These are phyloP conservation scores for Chamaenerion angustifolium DNA, from an alignment of 345 rosid species.

Conservation along the genomic window DNA sequence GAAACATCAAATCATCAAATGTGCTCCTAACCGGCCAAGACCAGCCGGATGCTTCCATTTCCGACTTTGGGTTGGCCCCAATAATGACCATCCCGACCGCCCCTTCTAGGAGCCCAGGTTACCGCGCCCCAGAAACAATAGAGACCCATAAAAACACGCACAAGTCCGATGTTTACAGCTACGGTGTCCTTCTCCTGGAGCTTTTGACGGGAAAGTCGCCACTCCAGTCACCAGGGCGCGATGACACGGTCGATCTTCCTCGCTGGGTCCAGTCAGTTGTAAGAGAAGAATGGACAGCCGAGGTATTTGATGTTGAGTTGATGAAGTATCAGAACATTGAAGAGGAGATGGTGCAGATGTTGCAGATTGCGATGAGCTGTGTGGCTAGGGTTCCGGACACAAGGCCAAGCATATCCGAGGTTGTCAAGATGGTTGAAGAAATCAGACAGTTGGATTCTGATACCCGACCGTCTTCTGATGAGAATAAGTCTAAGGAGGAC, in stretches of 20 bases:
- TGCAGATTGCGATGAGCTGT: constrained; percentile 83
- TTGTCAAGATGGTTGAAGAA: constrained; percentile 68
- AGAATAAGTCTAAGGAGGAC: no score
- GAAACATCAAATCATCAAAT: constrained; percentile 72
- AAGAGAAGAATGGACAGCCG: constrained; percentile 87
- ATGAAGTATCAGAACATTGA: constrained; percentile 47
- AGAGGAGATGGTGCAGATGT: constrained; percentile 93
- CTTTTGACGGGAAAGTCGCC: constrained; percentile 81
- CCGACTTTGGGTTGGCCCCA: constrained; percentile 63
- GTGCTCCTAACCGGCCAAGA: constrained; percentile 42
- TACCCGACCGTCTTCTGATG: constrained; percentile 30
- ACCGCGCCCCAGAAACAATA: constrained; percentile 70
- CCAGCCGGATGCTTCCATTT: constrained; percentile 29
- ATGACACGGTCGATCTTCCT: constrained; percentile 63
- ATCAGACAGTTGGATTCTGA: constrained; percentile 42
- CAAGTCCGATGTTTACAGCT: constrained; percentile 72
- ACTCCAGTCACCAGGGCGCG: constrained; percentile 39
- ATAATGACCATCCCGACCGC: constrained; percentile 36
- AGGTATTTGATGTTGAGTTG: constrained; percentile 81
- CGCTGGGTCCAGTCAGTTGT: constrained; percentile 88
- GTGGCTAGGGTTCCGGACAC: constrained; percentile 48
- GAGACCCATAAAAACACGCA: constrained; percentile 44
- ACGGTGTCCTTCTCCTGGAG: constrained; percentile 72
- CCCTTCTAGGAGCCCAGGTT: constrained; percentile 54
- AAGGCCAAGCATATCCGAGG: constrained; percentile 73